Evolutionary conservation across 768 basidiomycete species (phyloP).

Genomic region (Lactarius trivialis): DNA sequence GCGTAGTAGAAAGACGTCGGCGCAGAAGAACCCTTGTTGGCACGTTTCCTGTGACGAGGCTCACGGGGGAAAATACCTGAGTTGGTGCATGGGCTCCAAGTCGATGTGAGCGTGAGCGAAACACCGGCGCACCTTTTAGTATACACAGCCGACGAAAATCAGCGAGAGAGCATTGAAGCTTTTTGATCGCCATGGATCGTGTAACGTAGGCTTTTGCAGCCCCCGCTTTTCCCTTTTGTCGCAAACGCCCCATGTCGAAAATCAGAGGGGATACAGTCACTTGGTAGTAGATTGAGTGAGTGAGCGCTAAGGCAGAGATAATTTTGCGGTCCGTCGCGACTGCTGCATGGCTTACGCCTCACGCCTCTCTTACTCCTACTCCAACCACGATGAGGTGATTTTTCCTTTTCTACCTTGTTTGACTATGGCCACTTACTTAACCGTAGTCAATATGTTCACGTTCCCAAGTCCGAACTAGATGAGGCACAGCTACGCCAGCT

Average conservation of each 20-base stretch:
- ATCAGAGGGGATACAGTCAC: neutral
- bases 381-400: constrained; percentile 21
- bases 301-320: neutral
- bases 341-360: neutral
- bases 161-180: constrained; percentile 91
- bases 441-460: constrained; percentile 91
- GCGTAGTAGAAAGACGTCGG: constrained; percentile 97
- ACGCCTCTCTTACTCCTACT: too few species aligned
- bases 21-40: constrained; percentile 96
- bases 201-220: constrained; percentile 91
- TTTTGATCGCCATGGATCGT: constrained; percentile 85
- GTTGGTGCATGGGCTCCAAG: constrained; percentile 14
- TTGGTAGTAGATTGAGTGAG: neutral
- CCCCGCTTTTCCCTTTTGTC: constrained; percentile 82
- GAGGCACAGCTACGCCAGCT: constrained; percentile 93
- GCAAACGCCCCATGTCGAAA: constrained; percentile 62
- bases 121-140: constrained; percentile 67
- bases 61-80: constrained; percentile 96
- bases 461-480: constrained; percentile 94
- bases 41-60: constrained; percentile 83
- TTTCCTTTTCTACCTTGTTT: too few species aligned
- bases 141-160: constrained; percentile 97
- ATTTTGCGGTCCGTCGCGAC: neutral
- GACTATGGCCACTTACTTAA: neutral
- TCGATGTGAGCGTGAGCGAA: neutral